A percentile compares a stretch with the other conserved stretches of the same genome.
These are phyloP conservation scores for Myrica gale DNA, from an alignment of 306 rosid genomes.

Conservation along the genomic window DNA sequence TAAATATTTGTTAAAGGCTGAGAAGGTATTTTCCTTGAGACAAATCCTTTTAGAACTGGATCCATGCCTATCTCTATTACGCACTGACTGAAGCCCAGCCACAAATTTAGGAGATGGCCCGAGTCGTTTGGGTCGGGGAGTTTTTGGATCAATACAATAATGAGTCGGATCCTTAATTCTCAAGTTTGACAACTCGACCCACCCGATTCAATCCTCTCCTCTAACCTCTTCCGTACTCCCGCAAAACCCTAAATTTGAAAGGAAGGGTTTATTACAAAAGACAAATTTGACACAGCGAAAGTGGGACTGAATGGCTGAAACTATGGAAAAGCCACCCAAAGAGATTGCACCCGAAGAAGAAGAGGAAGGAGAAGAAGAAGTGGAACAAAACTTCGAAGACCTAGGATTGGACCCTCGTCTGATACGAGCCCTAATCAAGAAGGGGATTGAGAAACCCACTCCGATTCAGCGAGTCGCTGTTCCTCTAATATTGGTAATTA, in stretches of 20 bases:
- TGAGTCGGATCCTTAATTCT: too few relatives aligned
- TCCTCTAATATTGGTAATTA: conserved; percentile 59
- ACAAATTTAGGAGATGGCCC: too few relatives aligned
- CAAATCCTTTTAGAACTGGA: too few relatives aligned
- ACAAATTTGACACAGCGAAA: neutral
- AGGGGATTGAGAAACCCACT: conserved; percentile 61
- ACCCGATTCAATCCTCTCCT: neutral
- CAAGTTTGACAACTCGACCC: neutral
- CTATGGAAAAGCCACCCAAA: conserved; percentile 22
- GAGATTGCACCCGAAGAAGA: conserved; percentile 31
- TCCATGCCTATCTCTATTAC: too few relatives aligned
- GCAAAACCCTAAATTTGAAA: neutral
- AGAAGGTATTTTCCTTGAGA: too few relatives aligned
- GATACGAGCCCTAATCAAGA: conserved; percentile 53
- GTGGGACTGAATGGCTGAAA: neutral
- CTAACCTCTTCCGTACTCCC: neutral
- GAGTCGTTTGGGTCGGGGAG: too few relatives aligned
- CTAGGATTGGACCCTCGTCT: conserved; percentile 68
- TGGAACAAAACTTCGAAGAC: conserved; percentile 54
- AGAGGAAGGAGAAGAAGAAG: conserved; percentile 33
- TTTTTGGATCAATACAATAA: too few relatives aligned
- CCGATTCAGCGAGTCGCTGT: conserved; percentile 85
- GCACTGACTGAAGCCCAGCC: too few relatives aligned
- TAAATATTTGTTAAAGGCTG: too few relatives aligned
- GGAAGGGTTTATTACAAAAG: neutral